A percentile compares a stretch with the other conserved stretches of the same genome.
Conservation (phyloP, 73 alveolate species). For the Tetrahymena malaccensis region DNA sequence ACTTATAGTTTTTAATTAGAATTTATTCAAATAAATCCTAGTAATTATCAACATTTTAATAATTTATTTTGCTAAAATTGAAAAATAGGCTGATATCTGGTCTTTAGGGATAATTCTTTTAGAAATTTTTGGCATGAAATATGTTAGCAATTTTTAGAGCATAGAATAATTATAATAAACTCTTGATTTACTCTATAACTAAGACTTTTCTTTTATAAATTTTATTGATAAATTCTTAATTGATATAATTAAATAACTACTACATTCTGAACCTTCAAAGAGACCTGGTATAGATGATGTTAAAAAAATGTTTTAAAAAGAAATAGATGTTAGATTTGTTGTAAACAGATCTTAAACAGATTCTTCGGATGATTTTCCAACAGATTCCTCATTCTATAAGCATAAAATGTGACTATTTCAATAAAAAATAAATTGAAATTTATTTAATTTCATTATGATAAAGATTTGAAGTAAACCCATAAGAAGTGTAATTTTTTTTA, state of each 20-base stretch:
- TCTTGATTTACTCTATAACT: background rate
- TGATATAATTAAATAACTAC: background rate
- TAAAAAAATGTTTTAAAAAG: background rate
- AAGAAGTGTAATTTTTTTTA: background rate
- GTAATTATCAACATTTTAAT: too few species aligned
- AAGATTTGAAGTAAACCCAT: background rate
- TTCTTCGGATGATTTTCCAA: background rate
- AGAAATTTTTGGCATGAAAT: background rate
- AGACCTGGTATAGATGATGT: background rate
- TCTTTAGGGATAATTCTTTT: background rate
- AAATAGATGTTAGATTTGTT: background rate
- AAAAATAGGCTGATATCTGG: background rate
- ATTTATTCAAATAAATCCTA: too few species aligned
- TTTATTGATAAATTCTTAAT: background rate
- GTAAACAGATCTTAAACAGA: background rate
- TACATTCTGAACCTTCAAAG: background rate
- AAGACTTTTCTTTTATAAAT: background rate
- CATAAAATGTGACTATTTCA: background rate
- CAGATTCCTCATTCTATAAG: background rate
- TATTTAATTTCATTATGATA: background rate
- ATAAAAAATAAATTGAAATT: background rate
- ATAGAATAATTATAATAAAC: background rate
- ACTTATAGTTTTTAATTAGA: background rate
- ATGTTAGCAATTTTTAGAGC: background rate
- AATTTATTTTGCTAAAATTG: background rate